Evolutionary conservation across 257 asterid species (phyloP), one percentile per base, ranked within the genome.

Genomic region (Jacaranda copaia): DNA sequence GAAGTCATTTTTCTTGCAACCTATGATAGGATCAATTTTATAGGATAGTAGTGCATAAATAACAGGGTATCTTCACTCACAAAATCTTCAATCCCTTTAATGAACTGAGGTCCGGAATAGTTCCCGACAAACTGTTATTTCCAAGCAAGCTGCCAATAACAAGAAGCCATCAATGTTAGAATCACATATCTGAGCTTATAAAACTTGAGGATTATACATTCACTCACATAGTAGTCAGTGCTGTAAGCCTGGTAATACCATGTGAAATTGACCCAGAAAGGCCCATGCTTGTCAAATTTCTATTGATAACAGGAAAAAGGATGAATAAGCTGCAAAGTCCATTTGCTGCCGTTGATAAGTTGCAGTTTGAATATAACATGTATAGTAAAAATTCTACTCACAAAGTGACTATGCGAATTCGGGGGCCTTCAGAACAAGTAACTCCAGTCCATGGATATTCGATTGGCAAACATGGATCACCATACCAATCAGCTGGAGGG

Each of bases 381-480:
- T 66, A 58, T 49, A 20, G 49, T 57, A 80, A 69, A 25, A 62
- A 68, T 81, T 53, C 61, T 74, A 88, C 99, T 93, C 81, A 96
- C 99, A 96, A 73, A 73, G 89, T 25, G 78, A 80, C 85, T 40
- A 96, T 74, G 55, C 99, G 98, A 76, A 89, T 81, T 59, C 95
- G 87, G 25, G 82, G 65, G 48, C 91, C 97, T 70, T 70, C 85
- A 14, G 92, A 84, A 79, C 99, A 96, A 73, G 92, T 85, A 80
- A 96, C 88, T 68, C 99, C 99, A 20, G 98, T 88, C 99, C 99
- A 96, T 20, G 88, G 58, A 85, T 90, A 91, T 73, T 70, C 83
- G 53, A 80, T 84, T 35, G 99, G 99, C 74, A 91, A 82, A 85
- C 99, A 96, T 0, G 99, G 99, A 85, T 96, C 99, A 45, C 99